Base-by-base conservation (phyloP, 257 asterid genomes). In the Solanum rostratum region DNA sequence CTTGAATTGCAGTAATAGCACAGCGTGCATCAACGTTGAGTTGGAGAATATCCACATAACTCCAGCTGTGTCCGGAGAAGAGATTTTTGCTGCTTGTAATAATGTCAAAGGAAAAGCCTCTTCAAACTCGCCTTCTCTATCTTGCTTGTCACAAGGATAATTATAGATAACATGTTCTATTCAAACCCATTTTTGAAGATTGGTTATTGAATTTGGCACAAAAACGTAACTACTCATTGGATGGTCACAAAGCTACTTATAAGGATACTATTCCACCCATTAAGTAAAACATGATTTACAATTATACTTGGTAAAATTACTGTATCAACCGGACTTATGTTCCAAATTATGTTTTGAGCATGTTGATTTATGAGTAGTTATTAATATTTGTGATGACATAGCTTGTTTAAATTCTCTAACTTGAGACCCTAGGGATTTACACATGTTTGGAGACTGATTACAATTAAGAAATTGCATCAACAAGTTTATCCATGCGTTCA, bases 1-100 rank as follows among this genome's bases (percentile, higher is more conserved):
- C 12, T 33, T 85, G 80, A 33, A 3, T 16, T 85, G 88, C 65
- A 85, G 85, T 37, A 60, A 73, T 39, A 71, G 33, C 71, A 59
- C 54, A 57, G 37, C 70, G 45, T 85, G 88, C 85, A 85, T 59
- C 30, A 60, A 82, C 27, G 52, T 85, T 30, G 55, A 43, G 16
- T 73, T 85, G 84, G 37, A 82, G 79, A 33, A 85, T 15, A 43
- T 85, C 16, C 46, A 85, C 30, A 81, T 85, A 85, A 57, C 10
- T 19, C 54, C 88, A 24, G 66, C 27, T 15, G 80, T 16, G 52
- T 37, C 39, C 30, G 84, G 85, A 57, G 13, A 29, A 60, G 24
- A 59, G 71, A 37, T 49, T 4, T 24, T 45, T 73, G 85, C 80
- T 39, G 3, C 37, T 11, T 85, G 84, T 16, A 46, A 71, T 19